Percentiles rank a stretch among this genome's conserved stretches.
These are phyloP conservation scores for Sclerotinia glacialis DNA, from an alignment of 2,329 filamentous ascomycete species.

Conservation along the genomic window DNA sequence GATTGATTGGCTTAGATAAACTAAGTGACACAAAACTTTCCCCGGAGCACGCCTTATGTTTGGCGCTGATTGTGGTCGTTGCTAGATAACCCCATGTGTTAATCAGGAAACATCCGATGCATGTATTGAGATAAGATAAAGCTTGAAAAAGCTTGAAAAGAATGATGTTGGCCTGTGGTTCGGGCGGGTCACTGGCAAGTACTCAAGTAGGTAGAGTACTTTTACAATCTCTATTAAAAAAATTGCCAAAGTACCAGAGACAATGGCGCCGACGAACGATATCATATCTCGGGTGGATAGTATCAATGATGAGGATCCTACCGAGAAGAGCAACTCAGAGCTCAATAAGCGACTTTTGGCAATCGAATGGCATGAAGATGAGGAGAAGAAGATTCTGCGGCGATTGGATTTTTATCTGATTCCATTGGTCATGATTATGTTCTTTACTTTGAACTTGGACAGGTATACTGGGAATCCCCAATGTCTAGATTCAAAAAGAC, in stretches of 20 bases:
- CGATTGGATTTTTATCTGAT: slow-evolving; percentile 19
- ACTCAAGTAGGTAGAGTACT: neutral
- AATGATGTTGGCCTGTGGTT: neutral
- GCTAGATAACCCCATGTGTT: slow-evolving; percentile 1
- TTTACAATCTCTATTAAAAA: neutral
- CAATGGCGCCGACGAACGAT: slow-evolving; percentile 16
- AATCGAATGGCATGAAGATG: slow-evolving; percentile 18
- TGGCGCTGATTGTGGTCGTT: neutral
- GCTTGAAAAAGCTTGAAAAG: slow-evolving; percentile 10
- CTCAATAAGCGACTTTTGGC: slow-evolving; percentile 15
- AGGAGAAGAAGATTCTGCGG: slow-evolving; percentile 10
- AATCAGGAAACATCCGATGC: neutral
- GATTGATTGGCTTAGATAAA: slow-evolving; percentile 7
- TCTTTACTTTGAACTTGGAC: slow-evolving; percentile 21
- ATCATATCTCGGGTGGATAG: slow-evolving; percentile 19
- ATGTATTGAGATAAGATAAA: slow-evolving; percentile 12
- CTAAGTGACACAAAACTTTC: slow-evolving; percentile 8
- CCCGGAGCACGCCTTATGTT: slow-evolving; percentile 16
- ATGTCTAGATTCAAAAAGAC: too few species aligned
- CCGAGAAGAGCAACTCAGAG: slow-evolving; percentile 16
- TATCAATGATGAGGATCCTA: slow-evolving; percentile 14
- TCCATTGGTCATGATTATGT: slow-evolving; percentile 21
- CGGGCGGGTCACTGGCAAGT: neutral
- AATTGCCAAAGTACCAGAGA: slow-evolving; percentile 2
- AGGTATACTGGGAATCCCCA: neutral